A percentile compares a stretch with the other conserved stretches of the same genome.
Conservation (phyloP, 2,329 filamentous ascomycete genomes). For the Fusarium verrucosum region DNA sequence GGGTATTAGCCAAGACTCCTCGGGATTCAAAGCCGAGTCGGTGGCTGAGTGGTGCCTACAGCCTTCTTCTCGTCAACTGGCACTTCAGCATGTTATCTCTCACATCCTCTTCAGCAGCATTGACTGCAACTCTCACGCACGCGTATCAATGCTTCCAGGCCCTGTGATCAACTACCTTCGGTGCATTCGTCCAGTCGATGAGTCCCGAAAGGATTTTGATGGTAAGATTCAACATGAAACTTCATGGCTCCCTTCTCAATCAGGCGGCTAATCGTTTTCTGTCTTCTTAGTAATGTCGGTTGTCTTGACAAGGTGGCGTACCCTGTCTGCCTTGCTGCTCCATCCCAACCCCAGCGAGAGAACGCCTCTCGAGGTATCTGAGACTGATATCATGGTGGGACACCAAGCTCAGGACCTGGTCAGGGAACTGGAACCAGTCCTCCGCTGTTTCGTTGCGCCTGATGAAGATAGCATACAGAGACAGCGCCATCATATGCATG, state of each 20-base stretch:
- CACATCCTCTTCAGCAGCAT: conserved; percentile 50
- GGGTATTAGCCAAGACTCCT: conserved; percentile 34
- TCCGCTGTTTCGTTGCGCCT: conserved; percentile 47
- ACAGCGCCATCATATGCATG: conserved; percentile 52
- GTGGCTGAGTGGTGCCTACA: conserved; percentile 47
- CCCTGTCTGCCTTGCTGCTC: conserved; percentile 53
- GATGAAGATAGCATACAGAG: conserved; percentile 42
- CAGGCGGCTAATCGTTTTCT: not conserved
- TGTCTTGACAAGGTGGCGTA: conserved; percentile 54
- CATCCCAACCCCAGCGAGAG: conserved; percentile 51
- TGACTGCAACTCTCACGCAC: conserved; percentile 39
- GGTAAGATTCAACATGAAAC: not conserved
- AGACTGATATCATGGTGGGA: conserved; percentile 38
- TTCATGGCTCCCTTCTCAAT: not conserved
- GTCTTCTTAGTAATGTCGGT: conserved; percentile 28
- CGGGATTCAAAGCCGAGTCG: conserved; percentile 9
- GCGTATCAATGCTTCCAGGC: conserved; percentile 50
- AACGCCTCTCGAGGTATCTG: conserved; percentile 45
- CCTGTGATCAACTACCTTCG: not conserved
- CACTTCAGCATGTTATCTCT: conserved; percentile 52
- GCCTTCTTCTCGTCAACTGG: conserved; percentile 46
- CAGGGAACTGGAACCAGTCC: conserved; percentile 46
- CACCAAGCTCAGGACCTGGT: conserved; percentile 48
- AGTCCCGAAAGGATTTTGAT: not conserved
- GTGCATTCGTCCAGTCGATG: not conserved